These are phyloP conservation scores for Phytophthora colocasiae DNA, from an alignment of 352 stramenopile species.

Conservation along the genomic window DNA sequence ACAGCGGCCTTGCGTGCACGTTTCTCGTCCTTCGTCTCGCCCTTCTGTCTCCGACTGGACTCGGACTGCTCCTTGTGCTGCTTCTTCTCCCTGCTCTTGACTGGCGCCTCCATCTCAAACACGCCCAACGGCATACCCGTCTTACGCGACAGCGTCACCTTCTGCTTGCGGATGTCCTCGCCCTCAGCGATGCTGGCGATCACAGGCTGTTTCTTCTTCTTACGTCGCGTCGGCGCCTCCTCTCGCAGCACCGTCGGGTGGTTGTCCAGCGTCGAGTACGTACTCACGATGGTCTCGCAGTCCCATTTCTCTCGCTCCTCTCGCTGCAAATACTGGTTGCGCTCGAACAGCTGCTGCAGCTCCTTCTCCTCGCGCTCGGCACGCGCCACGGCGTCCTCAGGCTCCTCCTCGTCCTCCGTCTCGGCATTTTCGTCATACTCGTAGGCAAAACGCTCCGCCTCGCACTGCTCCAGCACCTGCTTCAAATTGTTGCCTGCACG, in stretches of 20 bases:
- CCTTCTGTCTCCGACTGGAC: slow-evolving; percentile 53
- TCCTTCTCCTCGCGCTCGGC: slow-evolving; percentile 43
- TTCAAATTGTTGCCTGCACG: slow-evolving; percentile 71
- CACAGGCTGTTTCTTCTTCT: slow-evolving; percentile 73
- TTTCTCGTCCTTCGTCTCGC: slow-evolving; percentile 94
- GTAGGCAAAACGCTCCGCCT: slow-evolving; percentile 57
- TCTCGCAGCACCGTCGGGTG: slow-evolving; percentile 94
- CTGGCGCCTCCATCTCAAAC: slow-evolving; percentile 57
- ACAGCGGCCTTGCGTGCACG: slow-evolving; percentile 90
- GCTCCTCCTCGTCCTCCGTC: slow-evolving; percentile 57
- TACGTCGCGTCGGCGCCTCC: slow-evolving; percentile 66
- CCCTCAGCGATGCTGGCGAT: slow-evolving; percentile 28
- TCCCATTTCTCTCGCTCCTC: slow-evolving; percentile 92
- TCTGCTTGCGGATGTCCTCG: slow-evolving; percentile 43
- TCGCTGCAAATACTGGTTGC: slow-evolving; percentile 71
- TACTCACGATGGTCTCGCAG: slow-evolving; percentile 98
- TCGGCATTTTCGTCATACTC: slow-evolving; percentile 57
- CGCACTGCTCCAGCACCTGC: slow-evolving; percentile 81
- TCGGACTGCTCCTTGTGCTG: slow-evolving; percentile 36
- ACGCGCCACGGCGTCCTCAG: slow-evolving; percentile 33
- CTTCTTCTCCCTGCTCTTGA: slow-evolving; percentile 30
- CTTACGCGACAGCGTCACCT: slow-evolving; percentile 94
- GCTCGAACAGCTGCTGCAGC: slow-evolving; percentile 55
- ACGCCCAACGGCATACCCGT: slow-evolving; percentile 95
- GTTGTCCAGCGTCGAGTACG: slow-evolving; percentile 98